Conservation (phyloP, 176 grass and related monocot species). For the Juncus effusus region DNA sequence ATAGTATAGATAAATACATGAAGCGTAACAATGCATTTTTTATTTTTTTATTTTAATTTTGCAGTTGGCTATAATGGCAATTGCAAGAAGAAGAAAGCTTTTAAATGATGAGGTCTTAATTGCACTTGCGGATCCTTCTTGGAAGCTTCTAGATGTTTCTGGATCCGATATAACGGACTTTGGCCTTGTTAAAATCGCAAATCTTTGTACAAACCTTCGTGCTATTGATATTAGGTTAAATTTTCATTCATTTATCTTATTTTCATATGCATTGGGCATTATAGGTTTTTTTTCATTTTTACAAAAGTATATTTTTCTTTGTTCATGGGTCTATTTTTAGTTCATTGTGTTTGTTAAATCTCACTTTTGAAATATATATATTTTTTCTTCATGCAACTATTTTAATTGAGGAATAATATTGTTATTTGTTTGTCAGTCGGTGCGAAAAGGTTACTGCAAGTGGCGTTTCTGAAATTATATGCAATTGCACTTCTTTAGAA, state of each 20-base stretch:
- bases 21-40: not conserved
- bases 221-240: conserved; percentile 91
- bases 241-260: not conserved
- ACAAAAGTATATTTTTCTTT: too few species aligned
- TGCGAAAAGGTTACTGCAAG: conserved; percentile 62
- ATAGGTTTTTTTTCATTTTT: too few species aligned
- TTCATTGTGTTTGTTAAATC: not conserved
- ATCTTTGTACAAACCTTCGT: conserved; percentile 56
- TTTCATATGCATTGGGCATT: not conserved
- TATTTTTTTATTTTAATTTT: conserved; percentile 4
- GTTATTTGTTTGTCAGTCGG: conserved; percentile 40
- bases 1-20: not conserved
- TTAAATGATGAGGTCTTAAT: conserved; percentile 66
- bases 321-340: too few species aligned
- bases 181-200: conserved; percentile 52
- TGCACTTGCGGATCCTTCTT: conserved; percentile 73
- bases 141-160: conserved; percentile 83
- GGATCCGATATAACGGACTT: conserved; percentile 77
- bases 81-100: conserved; percentile 76
- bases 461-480: conserved; percentile 66
- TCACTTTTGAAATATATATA: too few species aligned
- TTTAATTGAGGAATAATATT: conserved; percentile 14
- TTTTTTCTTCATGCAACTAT: not conserved
- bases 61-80: conserved; percentile 77
- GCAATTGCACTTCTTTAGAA: conserved; percentile 63